These are phyloP conservation scores for Kwoniella shandongensis DNA, from an alignment of 768 basidiomycete genomes.

Conservation along the genomic window DNA sequence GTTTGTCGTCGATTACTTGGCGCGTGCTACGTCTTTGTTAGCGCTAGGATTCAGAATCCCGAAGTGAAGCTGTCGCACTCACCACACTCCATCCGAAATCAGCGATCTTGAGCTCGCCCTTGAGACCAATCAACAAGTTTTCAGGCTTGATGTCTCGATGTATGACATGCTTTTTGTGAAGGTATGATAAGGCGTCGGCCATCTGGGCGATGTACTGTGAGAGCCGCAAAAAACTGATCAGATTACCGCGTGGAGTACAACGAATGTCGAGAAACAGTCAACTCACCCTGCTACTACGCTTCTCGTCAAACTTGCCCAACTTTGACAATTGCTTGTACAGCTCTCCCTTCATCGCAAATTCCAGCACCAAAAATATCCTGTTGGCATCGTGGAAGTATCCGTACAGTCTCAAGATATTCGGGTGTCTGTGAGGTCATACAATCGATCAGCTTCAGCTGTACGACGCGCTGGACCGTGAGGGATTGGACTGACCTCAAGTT, in stretches of 20 bases:
- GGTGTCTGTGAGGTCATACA: slow-evolving; percentile 61
- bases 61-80: slow-evolving; percentile 4
- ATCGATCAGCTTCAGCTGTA: not conserved
- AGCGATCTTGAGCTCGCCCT: slow-evolving; percentile 95
- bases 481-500: slow-evolving; percentile 63
- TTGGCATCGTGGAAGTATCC: slow-evolving; percentile 98
- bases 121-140: slow-evolving; percentile 78
- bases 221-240: not conserved
- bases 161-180: slow-evolving; percentile 94
- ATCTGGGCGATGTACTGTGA: slow-evolving; percentile 89
- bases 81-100: slow-evolving; percentile 91
- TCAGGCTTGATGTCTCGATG: slow-evolving; percentile 99
- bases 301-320: slow-evolving; percentile 81
- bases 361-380: slow-evolving; percentile 95
- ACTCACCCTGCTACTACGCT: slow-evolving; percentile 65
- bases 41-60: not conserved
- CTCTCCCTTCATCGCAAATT: slow-evolving; percentile 95
- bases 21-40: slow-evolving; percentile 61
- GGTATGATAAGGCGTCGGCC: slow-evolving; percentile 89
- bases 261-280: not conserved
- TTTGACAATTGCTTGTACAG: slow-evolving; percentile 93
- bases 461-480: not conserved
- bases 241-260: not conserved
- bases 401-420: slow-evolving; percentile 87
- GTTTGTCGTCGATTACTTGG: slow-evolving; percentile 82